Evolutionary conservation across 2,329 filamentous ascomycete genomes (phyloP).

Genomic region (Aspergillus tanneri): DNA sequence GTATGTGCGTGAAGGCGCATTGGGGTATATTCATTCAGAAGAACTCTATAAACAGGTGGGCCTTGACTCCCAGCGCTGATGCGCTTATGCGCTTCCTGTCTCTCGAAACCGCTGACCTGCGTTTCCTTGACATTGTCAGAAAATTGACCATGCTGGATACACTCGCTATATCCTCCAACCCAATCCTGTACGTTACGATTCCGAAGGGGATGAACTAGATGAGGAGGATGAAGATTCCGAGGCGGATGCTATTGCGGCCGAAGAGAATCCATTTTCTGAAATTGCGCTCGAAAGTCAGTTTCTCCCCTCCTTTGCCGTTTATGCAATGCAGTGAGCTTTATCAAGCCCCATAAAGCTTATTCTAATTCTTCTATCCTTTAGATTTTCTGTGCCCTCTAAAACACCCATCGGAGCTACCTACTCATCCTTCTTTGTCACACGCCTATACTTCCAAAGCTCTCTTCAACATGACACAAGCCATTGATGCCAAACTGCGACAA

Average conservation of each 20-base stretch:
- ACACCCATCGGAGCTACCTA: conserved; percentile 59
- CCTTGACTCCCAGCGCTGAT: background rate
- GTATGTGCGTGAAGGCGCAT: conserved; percentile 55
- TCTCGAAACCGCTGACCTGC: conserved; percentile 10
- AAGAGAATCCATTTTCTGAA: conserved; percentile 62
- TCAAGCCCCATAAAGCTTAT: background rate
- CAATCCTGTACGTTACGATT: conserved; percentile 61
- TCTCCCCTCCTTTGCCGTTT: too few species aligned
- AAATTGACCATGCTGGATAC: conserved; percentile 63
- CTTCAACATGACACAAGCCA: conserved; percentile 56
- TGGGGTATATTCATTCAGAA: conserved; percentile 53
- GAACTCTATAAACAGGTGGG: conserved; percentile 58
- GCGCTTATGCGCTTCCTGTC: background rate
- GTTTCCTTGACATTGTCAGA: conserved; percentile 39
- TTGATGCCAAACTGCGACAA: conserved; percentile 57
- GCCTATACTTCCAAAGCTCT: conserved; percentile 61
- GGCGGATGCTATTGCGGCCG: conserved; percentile 57
- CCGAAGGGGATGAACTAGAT: conserved; percentile 63
- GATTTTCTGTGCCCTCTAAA: conserved; percentile 62
- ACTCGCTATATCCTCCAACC: conserved; percentile 58
- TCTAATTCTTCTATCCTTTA: conserved; percentile 26
- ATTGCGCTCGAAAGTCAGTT: conserved; percentile 57
- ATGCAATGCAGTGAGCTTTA: too few species aligned
- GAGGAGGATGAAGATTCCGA: conserved; percentile 58
- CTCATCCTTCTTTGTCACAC: conserved; percentile 58